A percentile compares a stretch with the other conserved stretches of the same genome.
Evolutionary conservation across 2,329 filamentous ascomycete species (phyloP).

Genomic region (Dothideomycetes sp.): DNA sequence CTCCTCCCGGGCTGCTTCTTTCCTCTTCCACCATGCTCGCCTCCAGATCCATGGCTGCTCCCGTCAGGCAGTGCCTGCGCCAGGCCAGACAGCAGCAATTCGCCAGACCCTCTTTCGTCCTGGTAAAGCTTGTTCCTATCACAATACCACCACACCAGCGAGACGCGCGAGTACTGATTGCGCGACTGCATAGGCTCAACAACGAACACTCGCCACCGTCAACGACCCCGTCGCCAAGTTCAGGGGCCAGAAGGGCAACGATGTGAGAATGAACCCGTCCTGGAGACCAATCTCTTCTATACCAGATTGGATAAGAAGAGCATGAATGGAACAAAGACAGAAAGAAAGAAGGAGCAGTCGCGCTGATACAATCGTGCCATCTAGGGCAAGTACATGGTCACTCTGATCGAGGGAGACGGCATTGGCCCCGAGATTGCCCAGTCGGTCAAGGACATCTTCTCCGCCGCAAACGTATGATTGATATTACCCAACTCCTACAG

Average conservation of each 20-base stretch:
- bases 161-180: conserved; percentile 2
- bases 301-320: too few species aligned
- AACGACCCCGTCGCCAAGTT: conserved; percentile 80
- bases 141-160: conserved; percentile 5
- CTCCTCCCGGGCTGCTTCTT: background rate
- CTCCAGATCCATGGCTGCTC: conserved; percentile 64
- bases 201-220: conserved; percentile 45
- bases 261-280: conserved; percentile 48
- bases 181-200: conserved; percentile 15
- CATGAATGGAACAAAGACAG: too few species aligned
- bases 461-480: conserved; percentile 67
- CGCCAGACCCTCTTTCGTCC: conserved; percentile 20
- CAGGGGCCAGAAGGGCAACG: conserved; percentile 75
- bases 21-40: conserved; percentile 60
- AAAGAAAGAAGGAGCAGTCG: conserved; percentile 32
- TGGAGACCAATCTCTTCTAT: too few species aligned
- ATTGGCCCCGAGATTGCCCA: conserved; percentile 97
- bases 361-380: background rate
- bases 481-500: background rate
- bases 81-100: conserved; percentile 41
- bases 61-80: conserved; percentile 70
- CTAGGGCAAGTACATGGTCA: conserved; percentile 90
- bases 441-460: conserved; percentile 98
- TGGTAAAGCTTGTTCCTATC: conserved; percentile 7
- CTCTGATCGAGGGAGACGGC: conserved; percentile 96